Evolutionary conservation across 371 early-diverging fungal genomes (phyloP), one percentile per base, ranked within the genome.

Genomic region (Mucor circinelloides): DNA sequence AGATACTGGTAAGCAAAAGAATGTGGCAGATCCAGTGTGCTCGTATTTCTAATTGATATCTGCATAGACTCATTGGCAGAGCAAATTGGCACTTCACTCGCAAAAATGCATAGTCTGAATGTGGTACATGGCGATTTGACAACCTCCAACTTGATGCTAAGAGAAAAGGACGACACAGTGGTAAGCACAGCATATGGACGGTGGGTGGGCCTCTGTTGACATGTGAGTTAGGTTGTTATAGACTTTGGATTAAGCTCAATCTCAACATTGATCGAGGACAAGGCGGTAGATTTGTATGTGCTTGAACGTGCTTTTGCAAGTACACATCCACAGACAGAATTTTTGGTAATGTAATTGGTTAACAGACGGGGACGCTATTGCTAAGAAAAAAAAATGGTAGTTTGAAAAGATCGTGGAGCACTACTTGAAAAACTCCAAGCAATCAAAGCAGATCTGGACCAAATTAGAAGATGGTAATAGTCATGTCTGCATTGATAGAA

Each of bases 241-340:
- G 99, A 99, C 85, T 99, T 99, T 87, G 99, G 99, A 1, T 78
- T 99, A 58, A 93, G 96, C 68, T 95, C 88, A 71, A 83, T 90
- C 27, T 95, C 97, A 12, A 71, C 73, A 3, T 82, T 96, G 72
- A 76, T 81, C n/a, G 99, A 99, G 76, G 99, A 99, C 80, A 99
- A 98, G 80, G 99, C 98, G 19, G 99, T 99, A 1, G 99, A 99
- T 85, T 84, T 99, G 32, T 99, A 99, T 82, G 98, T 99, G 6
- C 91, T 99, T 34, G 99, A 99, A 78, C 89, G 96, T 36, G 95
- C 99, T 1, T 89, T 99, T 69, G 68, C 83, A 6, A 96, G 97
- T 77, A 94, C 96, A 8, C 97, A 98, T 78, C 96, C 92, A 2
- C 82, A 91, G 30, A 87, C 93, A 7, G 90, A 91, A 65, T 62